Base-by-base conservation (phyloP, 352 stramenopile species). In the Globisporangium yorkense region DNA sequence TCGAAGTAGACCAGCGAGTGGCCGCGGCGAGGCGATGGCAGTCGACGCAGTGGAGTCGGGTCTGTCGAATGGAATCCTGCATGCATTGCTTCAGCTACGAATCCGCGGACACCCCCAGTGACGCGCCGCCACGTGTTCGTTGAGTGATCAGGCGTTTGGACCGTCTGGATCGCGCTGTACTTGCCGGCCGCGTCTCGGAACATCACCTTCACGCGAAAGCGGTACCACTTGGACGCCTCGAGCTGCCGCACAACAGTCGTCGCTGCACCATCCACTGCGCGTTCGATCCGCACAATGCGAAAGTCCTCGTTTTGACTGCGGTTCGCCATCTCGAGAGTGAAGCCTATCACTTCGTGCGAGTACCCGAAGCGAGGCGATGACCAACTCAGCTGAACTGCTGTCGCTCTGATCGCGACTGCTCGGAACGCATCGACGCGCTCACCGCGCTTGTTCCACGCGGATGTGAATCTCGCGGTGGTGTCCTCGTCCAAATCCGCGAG, bases 251-350 rank as follows among this genome's bases (percentile, higher is more conserved):
- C 50, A n/a, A 24, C 44, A 8, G 57, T 53, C 0, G 50, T 63
- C 4, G 72, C 18, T 2, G 69, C 65, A 27, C 41, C 61, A 3
- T 61, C 41, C 3, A 33, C 46, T 55, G 59, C 6, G 8, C 56
- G 60, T 35, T 80, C 29, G 24, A 77, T 67, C 12, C 59, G 69
- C 15, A 80, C 51, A 10, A 84, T 43, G 3, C 71, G 69, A 40
- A 87, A 91, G 56, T 91, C 71, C 45, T 84, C 75, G 43, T 70
- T 89, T 3, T 54, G 59, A 24, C 72, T 81, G 7, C 77, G 61
- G 52, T 82, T 81, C 0, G 76, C 75, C 67, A 91, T 81, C 52
- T 91, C 78, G 16, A 91, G 29, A 12, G 75, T 31, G 46, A 87
- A 82, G 4, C 69, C 79, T 27, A 79, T 29, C 0, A 88, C 63